Evolutionary conservation across 192 early-diverging fungal genomes (phyloP), one percentile per base, ranked within the genome.

Genomic region (Backusella psychrophila): DNA sequence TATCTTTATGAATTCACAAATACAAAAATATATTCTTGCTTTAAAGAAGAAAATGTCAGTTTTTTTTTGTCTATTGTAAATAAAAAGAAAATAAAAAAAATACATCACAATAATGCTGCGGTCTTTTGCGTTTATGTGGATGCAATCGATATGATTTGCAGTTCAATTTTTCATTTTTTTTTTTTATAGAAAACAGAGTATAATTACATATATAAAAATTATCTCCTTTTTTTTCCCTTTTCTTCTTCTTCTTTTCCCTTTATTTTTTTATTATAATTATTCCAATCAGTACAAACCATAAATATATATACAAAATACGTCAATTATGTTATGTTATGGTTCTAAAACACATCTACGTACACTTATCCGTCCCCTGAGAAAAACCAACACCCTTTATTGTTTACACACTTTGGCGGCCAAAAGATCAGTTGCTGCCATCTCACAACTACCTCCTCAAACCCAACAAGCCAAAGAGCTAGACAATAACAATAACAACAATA

Each of bases 351-450:
- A 63, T 23, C 26, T 63, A 63, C 56, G 56, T 29, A 63, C 56
- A 23, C 7, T 63, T 63, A 63, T 63, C 26, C 56, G 56, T 63
- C 56, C 56, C 56, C 56, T 63, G 56, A 63, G 23, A 14, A 29
- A 63, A 12, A 63, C 2, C 7, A 56, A 21, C n/a, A 9, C 53
- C 8, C n/a, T 56, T 56, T 56, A 8, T 21, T 63, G 23, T 63
- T 63, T 63, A 63, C 56, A 63, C 12, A 63, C 23, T 63, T 63
- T 63, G 26, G 56, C 56, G 23, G 56, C 56, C 23, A 63, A 29
- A 63, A 29, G 56, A 63, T 63, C 56, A 63, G 56, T 63, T 26
- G 56, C 56, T 63, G 56, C 56, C 56, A 63, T 63, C 56, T 63
- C 56, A 63, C 56, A 63, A 63, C 12, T 29, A 12, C 23, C 56